Conservation (phyloP, 176 grass and related monocot species). For the Avena insularis region DNA sequence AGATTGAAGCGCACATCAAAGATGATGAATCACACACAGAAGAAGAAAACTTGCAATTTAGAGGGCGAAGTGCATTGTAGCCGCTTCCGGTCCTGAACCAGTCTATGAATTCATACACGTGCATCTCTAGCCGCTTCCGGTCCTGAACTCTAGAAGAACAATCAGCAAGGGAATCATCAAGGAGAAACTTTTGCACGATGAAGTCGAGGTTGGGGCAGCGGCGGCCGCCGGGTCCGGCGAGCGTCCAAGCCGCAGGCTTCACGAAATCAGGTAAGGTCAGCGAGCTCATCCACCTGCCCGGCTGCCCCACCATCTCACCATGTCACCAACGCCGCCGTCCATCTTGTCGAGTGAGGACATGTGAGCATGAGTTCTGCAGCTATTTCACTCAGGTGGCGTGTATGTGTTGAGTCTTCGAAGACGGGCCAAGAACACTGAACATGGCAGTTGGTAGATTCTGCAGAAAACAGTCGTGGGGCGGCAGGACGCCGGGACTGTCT, state of each 20-base stretch:
- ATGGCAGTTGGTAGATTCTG: no score
- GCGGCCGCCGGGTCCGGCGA: conserved; percentile 11
- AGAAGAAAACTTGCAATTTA: no score
- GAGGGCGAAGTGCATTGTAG: no score
- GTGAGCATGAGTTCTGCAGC: not conserved
- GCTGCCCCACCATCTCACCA: conserved; percentile 57
- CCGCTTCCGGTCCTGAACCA: not conserved
- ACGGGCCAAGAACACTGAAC: not conserved
- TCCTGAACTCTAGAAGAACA: conserved; percentile 43
- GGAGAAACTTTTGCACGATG: conserved; percentile 5
- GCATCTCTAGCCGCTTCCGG: conserved; percentile 80
- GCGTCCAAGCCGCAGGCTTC: conserved; percentile 61
- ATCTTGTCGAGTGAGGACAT: not conserved
- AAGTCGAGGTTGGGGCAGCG: conserved; percentile 49
- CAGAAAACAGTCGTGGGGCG: no score
- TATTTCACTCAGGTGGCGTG: not conserved
- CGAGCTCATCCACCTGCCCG: conserved; percentile 42
- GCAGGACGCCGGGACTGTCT: no score
- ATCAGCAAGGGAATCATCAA: no score
- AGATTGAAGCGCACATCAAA: no score
- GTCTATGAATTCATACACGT: conserved; percentile 40
- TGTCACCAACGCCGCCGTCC: not conserved
- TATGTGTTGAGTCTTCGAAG: not conserved
- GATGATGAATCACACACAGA: no score
- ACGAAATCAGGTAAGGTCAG: conserved; percentile 70